Percentiles rank a stretch among this genome's conserved stretches.
These are phyloP conservation scores for Cladophialophora bantiana DNA, from an alignment of 2,329 filamentous ascomycete genomes.

Conservation along the genomic window DNA sequence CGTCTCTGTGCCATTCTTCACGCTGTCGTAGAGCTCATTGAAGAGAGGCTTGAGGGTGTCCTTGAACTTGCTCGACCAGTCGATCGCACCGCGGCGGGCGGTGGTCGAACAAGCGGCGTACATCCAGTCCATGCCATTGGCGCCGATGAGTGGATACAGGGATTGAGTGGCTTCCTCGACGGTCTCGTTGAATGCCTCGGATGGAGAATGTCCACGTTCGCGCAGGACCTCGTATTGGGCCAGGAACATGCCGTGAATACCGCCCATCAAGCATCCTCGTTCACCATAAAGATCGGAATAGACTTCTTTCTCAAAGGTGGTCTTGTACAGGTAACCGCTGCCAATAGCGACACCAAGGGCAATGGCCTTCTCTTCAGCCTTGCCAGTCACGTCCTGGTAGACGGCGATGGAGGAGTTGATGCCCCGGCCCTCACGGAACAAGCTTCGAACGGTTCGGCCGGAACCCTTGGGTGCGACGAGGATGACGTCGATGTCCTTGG, in stretches of 20 bases:
- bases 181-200: slow-evolving; percentile 99
- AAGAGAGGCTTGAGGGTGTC: slow-evolving; percentile 98
- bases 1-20: slow-evolving; percentile 91
- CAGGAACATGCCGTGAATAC: slow-evolving; percentile 99
- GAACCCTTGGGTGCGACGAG: slow-evolving; percentile 99
- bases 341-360: slow-evolving; percentile 97
- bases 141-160: slow-evolving; percentile 95
- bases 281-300: slow-evolving; percentile 99
- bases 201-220: slow-evolving; percentile 96
- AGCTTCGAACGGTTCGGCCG: slow-evolving; percentile 95
- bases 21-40: slow-evolving; percentile 93
- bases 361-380: slow-evolving; percentile 97
- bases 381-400: slow-evolving; percentile 96
- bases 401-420: slow-evolving; percentile 99
- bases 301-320: slow-evolving; percentile 99
- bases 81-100: slow-evolving; percentile 95
- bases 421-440: slow-evolving; percentile 98
- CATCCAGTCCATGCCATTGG: slow-evolving; percentile 99
- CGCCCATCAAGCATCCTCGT: slow-evolving; percentile 99
- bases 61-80: slow-evolving; percentile 98
- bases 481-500: slow-evolving; percentile 96
- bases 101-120: slow-evolving; percentile 99
- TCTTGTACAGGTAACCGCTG: slow-evolving; percentile 99
- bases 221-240: slow-evolving; percentile 99
- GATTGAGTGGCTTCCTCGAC: slow-evolving; percentile 99